Evolutionary conservation across 1,284 basidiomycete genomes (phyloP), one percentile per base, ranked within the genome.

Genomic region (Cutaneotrichosporon sp.): DNA sequence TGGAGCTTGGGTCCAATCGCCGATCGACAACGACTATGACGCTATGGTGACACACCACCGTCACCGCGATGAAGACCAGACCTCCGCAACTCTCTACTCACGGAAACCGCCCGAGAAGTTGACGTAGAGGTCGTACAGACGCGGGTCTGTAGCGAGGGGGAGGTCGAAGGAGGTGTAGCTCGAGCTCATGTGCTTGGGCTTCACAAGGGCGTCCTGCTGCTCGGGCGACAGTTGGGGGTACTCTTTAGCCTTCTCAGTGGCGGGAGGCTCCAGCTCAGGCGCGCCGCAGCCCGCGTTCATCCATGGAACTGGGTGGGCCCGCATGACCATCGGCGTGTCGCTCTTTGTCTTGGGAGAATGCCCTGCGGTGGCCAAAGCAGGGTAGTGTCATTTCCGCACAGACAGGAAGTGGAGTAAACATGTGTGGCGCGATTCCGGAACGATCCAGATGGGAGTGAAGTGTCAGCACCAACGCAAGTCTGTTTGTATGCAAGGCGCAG

Each of bases 31-130:
- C 20, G 39, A 37, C 34, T 3, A 17, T 4, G 34, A n/a, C n/a
- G n/a, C n/a, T n/a, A n/a, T n/a, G n/a, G 34, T 37, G 34, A 37
- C 44, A 45, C 6, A 14, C 20, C 11, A 11, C 17, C 27, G 11
- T 11, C 14, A 11, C 9, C 17, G 33, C n/a, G 3, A 34, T 34
- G 33, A n/a, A n/a, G n/a, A n/a, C n/a, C n/a, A n/a, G n/a, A n/a
- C 33, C 9, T 34, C 17, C 17, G 19, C 12, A 19, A 34, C 4
- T 20, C 17, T 4, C 12, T 1, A 68, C 67, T 63, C 58, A 73
- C 73, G 59, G 49, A 75, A 66, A 1, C 72, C 74, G 20, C 75
- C 75, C 5, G 64, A 63, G 5, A 69, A 65, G 52, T 75, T 74
- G 22, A 75, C 66, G 55, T 74, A 76, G 27, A 65, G 59, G 49